Conservation (phyloP, 306 rosid species). For the Acacia confusa region DNA sequence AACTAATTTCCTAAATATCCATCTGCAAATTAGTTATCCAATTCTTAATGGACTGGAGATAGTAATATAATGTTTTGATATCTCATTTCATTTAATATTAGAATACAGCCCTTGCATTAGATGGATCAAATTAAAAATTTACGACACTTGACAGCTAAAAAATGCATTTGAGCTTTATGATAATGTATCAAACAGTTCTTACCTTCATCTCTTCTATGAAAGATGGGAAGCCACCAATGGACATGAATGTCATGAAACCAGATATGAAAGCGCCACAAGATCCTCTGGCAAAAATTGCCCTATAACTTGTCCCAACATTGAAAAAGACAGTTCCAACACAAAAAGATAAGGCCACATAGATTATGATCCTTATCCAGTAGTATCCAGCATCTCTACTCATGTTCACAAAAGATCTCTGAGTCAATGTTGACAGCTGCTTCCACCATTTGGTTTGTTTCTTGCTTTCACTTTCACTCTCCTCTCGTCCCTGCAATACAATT, state of each 20-base stretch:
- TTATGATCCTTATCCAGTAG: slow-evolving; percentile 80
- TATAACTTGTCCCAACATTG: slow-evolving; percentile 58
- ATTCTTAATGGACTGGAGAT: too few species aligned
- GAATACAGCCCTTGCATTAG: not conserved
- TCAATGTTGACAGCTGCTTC: slow-evolving; percentile 83
- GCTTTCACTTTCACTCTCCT: slow-evolving; percentile 37
- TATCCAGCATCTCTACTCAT: slow-evolving; percentile 90
- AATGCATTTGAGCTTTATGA: not conserved
- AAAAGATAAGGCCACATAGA: slow-evolving; percentile 62
- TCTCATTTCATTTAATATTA: not conserved
- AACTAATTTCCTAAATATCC: too few species aligned
- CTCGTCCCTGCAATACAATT: slow-evolving; percentile 49
- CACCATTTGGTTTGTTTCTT: slow-evolving; percentile 70
- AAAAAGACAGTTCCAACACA: slow-evolving; percentile 75
- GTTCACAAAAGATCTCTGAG: slow-evolving; percentile 72
- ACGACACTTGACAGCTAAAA: not conserved
- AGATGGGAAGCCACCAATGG: slow-evolving; percentile 95
- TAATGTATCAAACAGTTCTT: slow-evolving; percentile 7
- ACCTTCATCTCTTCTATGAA: slow-evolving; percentile 97
- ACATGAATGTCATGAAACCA: slow-evolving; percentile 94
- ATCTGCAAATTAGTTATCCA: too few species aligned
- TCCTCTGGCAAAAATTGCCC: slow-evolving; percentile 75
- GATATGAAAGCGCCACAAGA: slow-evolving; percentile 86
- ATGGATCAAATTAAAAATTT: not conserved
- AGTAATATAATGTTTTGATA: not conserved